Evolutionary conservation across 2,329 filamentous ascomycete genomes (phyloP).

Genomic region (Xylaria polymorpha): DNA sequence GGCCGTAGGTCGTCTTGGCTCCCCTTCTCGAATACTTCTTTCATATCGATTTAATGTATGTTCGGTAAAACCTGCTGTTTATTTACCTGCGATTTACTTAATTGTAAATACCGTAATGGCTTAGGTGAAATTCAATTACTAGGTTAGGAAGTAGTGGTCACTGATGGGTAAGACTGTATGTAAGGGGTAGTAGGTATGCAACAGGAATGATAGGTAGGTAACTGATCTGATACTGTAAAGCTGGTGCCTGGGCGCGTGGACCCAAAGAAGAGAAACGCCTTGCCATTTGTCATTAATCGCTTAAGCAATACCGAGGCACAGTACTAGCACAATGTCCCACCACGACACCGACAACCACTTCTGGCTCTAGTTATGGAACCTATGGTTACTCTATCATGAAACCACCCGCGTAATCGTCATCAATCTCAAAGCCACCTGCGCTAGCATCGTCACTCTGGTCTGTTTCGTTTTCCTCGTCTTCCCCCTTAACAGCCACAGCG

Average conservation of each 20-base stretch:
- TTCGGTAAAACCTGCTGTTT: not conserved
- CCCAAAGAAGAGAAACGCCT: not conserved
- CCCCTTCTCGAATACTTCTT: not conserved
- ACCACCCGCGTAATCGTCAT: conserved; percentile 47
- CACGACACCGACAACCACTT: not conserved
- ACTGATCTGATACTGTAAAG: not conserved
- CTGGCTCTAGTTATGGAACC: conserved; percentile 15
- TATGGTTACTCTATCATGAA: conserved; percentile 54
- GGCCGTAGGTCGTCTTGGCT: not conserved
- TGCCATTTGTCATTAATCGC: conserved; percentile 11
- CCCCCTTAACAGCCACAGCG: conserved; percentile 42
- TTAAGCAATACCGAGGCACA: conserved; percentile 9
- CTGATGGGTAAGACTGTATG: not conserved
- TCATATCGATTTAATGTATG: not conserved
- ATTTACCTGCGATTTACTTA: not conserved
- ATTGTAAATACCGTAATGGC: not conserved
- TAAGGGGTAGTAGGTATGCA: not conserved
- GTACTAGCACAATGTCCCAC: not conserved
- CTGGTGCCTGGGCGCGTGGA: conserved; percentile 6
- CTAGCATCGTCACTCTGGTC: conserved; percentile 52
- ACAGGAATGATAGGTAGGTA: not conserved
- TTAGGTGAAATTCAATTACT: not conserved
- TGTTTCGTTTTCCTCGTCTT: conserved; percentile 48
- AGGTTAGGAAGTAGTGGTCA: not conserved
- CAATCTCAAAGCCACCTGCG: conserved; percentile 60